Evolutionary conservation across 441 rosid genomes (phyloP).

Genomic region (Adansonia grandidieri): DNA sequence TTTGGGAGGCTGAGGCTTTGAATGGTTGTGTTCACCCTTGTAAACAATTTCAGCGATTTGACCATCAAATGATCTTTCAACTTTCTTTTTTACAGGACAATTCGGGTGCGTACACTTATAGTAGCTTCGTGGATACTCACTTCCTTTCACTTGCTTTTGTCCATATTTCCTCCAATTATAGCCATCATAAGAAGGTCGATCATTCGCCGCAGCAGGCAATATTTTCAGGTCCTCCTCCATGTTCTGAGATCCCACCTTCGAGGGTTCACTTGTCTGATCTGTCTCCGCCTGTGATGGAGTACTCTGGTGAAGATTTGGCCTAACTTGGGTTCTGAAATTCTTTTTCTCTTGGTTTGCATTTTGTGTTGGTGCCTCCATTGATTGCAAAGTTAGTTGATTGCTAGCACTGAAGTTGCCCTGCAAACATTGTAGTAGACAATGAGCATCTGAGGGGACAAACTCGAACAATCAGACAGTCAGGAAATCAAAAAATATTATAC

Average conservation of each 20-base stretch:
- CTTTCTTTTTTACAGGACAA: slow-evolving; percentile 92
- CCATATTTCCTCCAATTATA: slow-evolving; percentile 99
- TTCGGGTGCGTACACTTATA: slow-evolving; percentile 88
- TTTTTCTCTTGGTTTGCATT: slow-evolving; percentile 38
- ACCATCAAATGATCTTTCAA: slow-evolving; percentile 82
- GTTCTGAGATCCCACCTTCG: slow-evolving; percentile 41
- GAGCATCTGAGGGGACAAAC: neutral
- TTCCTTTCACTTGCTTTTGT: slow-evolving; percentile 97
- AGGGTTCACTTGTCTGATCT: slow-evolving; percentile 39
- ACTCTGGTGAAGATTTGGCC: slow-evolving; percentile 37
- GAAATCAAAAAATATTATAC: slow-evolving; percentile 13
- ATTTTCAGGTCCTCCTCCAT: slow-evolving; percentile 53
- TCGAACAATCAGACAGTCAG: neutral
- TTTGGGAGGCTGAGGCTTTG: slow-evolving; percentile 70
- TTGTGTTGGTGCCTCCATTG: slow-evolving; percentile 37
- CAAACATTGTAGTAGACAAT: slow-evolving; percentile 22
- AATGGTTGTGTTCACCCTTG: slow-evolving; percentile 88
- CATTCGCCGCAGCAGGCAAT: slow-evolving; percentile 36
- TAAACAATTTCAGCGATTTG: slow-evolving; percentile 91
- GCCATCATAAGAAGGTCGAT: slow-evolving; percentile 81
- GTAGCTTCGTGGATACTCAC: slow-evolving; percentile 91
- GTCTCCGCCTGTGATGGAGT: slow-evolving; percentile 37
- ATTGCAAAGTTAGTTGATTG: slow-evolving; percentile 37
- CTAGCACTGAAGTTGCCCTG: slow-evolving; percentile 54
- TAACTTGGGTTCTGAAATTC: slow-evolving; percentile 36